phyloP scores from a whole-genome alignment of 148 eudicot species.

The Vaccinium darrowii region DNA sequence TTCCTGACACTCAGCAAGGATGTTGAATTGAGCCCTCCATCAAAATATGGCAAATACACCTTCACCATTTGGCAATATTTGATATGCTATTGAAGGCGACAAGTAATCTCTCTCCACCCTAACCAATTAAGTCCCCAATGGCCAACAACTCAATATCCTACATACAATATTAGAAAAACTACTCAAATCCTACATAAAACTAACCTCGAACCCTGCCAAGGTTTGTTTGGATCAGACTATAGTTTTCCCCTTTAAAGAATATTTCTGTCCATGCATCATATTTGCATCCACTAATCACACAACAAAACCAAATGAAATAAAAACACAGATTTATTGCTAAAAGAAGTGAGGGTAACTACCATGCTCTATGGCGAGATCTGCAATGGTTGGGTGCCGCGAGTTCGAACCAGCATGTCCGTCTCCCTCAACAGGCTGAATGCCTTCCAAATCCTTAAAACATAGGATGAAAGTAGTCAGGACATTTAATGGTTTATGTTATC shows the following conservation, averaged over 20 bases:
- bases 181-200: background rate
- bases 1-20: no score
- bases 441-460: constrained; percentile 14
- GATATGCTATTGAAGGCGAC: no score
- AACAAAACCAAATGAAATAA: background rate
- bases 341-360: constrained; percentile 19
- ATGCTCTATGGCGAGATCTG: constrained; percentile 17
- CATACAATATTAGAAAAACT: background rate
- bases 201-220: background rate
- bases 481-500: constrained; percentile 13
- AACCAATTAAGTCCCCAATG: no score
- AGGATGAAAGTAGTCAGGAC: background rate
- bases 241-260: no score
- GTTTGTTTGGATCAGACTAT: background rate
- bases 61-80: no score
- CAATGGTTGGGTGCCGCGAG: constrained; percentile 9
- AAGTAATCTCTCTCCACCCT: no score
- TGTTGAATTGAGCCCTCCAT: no score
- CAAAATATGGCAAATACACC: no score
- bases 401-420: constrained; percentile 11
- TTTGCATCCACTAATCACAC: background rate
- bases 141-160: no score
- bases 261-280: background rate
- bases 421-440: constrained; percentile 25
- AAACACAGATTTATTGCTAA: constrained; percentile 3